phyloP scores from a whole-genome alignment of 2,329 filamentous ascomycete genomes.

The Ilyonectria mors-panacis region DNA sequence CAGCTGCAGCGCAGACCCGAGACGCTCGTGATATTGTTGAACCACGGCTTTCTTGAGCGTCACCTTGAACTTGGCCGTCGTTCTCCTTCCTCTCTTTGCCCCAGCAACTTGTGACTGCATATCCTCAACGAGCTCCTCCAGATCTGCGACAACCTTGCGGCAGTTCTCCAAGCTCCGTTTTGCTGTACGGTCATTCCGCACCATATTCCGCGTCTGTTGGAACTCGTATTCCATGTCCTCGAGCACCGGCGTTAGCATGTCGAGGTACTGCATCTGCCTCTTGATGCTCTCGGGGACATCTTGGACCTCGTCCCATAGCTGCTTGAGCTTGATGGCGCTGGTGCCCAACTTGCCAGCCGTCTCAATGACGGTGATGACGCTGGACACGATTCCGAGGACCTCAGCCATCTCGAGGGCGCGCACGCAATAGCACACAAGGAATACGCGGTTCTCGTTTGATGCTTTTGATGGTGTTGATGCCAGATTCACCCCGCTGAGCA shows the following conservation, averaged over 20 bases:
- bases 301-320: slow-evolving; percentile 37
- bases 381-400: slow-evolving; percentile 27
- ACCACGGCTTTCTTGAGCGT: slow-evolving; percentile 25
- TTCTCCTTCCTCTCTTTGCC: neutral
- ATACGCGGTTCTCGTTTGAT: neutral
- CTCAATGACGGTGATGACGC: slow-evolving; percentile 35
- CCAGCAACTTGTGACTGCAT: slow-evolving; percentile 25
- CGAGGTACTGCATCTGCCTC: slow-evolving; percentile 2
- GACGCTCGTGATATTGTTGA: slow-evolving; percentile 21
- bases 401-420: slow-evolving; percentile 32
- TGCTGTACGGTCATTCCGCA: neutral
- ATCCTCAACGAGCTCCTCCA: slow-evolving; percentile 13
- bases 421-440: no score
- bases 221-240: slow-evolving; percentile 32
- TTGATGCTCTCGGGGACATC: slow-evolving; percentile 23
- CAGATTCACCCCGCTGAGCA: neutral
- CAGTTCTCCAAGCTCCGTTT: slow-evolving; percentile 30
- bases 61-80: slow-evolving; percentile 7
- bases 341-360: slow-evolving; percentile 34
- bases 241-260: slow-evolving; percentile 6
- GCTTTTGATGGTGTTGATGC: neutral
- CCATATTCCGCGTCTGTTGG: neutral
- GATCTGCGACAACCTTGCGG: slow-evolving; percentile 1
- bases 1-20: slow-evolving; percentile 23
- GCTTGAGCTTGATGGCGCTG: slow-evolving; percentile 27